Evolutionary conservation across 75 land plant genomes (phyloP).

Genomic region (Pseudotsuga menziesii): DNA sequence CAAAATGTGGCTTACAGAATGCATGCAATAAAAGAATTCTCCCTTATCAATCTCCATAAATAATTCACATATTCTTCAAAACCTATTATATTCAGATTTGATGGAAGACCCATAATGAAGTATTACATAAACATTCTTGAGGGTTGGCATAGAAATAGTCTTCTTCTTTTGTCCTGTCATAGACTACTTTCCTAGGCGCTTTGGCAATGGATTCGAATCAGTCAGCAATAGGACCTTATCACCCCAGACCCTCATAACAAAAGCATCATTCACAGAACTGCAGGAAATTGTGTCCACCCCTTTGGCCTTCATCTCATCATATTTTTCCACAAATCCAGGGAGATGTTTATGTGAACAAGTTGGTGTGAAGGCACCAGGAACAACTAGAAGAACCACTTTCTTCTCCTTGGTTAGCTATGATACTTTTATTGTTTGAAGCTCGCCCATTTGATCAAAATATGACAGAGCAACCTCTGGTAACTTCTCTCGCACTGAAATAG

Average conservation of each 20-base stretch:
- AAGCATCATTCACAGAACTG: conserved; percentile 80
- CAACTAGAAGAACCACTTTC: conserved; percentile 78
- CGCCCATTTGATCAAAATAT: conserved; percentile 67
- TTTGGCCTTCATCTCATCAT: conserved; percentile 53
- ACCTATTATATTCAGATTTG: no score
- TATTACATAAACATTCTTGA: no score
- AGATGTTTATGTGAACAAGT: conserved; percentile 87
- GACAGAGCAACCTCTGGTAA: conserved; percentile 75
- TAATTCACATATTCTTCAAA: no score
- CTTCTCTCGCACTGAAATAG: conserved; percentile 71
- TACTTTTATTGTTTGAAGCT: conserved; percentile 60
- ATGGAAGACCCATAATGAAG: no score
- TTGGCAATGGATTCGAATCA: no score
- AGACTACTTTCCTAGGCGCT: no score
- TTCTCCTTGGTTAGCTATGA: conserved; percentile 64
- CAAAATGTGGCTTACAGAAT: no score
- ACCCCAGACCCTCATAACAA: conserved; percentile 82
- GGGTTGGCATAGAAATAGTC: no score
- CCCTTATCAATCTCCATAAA: no score
- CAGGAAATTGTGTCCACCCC: conserved; percentile 80
- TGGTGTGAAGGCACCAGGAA: conserved; percentile 91
- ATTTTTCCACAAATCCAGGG: conserved; percentile 76
- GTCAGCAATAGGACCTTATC: conserved; percentile 77
- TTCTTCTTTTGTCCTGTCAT: no score
- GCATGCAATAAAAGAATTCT: no score